phyloP scores from a whole-genome alignment of 495 filamentous ascomycete species.

The Endocarpon pusillum region DNA sequence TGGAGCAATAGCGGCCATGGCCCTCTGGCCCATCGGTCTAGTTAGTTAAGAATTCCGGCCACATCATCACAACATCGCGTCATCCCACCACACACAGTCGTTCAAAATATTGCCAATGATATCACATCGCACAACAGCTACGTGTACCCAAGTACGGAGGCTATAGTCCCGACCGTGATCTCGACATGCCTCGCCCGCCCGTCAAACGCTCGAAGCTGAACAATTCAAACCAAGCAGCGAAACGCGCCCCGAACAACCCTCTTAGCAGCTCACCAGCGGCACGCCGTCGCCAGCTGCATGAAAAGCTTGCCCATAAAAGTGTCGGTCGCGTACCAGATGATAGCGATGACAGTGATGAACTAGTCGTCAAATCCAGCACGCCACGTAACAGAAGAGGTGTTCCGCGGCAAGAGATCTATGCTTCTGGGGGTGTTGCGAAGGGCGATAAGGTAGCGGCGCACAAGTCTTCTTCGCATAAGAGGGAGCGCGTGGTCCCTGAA shows the following conservation, averaged over 20 bases:
- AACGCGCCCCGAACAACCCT: not conserved
- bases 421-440: not conserved
- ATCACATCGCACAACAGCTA: too few species aligned
- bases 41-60: too few species aligned
- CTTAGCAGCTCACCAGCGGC: not conserved
- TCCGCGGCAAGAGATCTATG: not conserved
- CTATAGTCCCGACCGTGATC: too few species aligned
- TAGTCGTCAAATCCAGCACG: not conserved
- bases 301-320: not conserved
- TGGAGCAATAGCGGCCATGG: too few species aligned
- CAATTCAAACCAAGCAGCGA: not conserved
- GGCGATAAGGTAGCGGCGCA: not conserved
- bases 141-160: too few species aligned
- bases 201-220: not conserved
- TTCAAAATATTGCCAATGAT: too few species aligned
- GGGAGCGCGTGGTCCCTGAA: too few species aligned
- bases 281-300: not conserved
- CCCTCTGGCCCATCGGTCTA: too few species aligned
- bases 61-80: too few species aligned
- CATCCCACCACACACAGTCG: too few species aligned
- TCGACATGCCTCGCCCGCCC: conserved; percentile 1
- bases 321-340: not conserved
- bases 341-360: conserved; percentile 1
- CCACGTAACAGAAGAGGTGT: conserved; percentile 1
- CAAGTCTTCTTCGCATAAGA: too few species aligned